Evolutionary conservation across 352 stramenopile genomes (phyloP), one percentile per base, ranked within the genome.

Genomic region (Phytophthora pisi): DNA sequence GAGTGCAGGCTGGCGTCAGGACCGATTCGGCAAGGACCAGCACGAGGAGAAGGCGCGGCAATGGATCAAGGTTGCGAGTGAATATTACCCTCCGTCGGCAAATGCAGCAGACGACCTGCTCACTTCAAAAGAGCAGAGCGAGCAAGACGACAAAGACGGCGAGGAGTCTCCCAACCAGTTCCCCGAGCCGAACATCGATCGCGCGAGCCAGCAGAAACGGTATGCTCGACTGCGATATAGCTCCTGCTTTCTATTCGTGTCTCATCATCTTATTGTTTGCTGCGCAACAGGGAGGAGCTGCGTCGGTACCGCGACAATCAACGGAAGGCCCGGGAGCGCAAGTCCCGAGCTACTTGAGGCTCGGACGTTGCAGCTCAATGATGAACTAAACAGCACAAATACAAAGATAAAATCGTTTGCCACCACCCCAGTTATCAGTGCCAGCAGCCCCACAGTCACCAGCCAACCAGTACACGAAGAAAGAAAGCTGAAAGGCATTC

Each of bases 151-250:
- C 13, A 69, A 81, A 64, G 62, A 69, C 45, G 24, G 51, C 28
- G 62, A 81, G 10, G 72, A 70, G 45, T 59, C 52, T 1, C 43
- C 31, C 0, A 72, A 83, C 43, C 78, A 80, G 65, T 92, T 82
- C 54, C 83, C 83, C 0, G 84, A 93, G 60, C 67, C 82, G 7
- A 89, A 70, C 54, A 85, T 95, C 51, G 86, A 96, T 66, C 78
- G 83, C 51, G 66, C 86, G 11, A 75, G 86, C 2, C 77, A 89
- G 67, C 84, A 87, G 11, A 94, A 94, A 73, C 65, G 78, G 71
- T 88, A 66, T 36, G 63, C 26, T 38, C 31, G 20, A 18, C 16
- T 15, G n/a, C 26, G 26, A 30, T 6, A 30, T 30, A 30, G 51
- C 10, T 56, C n/a, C 18, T 28, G 10, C 42, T 43, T 43, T 45